Conservation (phyloP, 306 rosid genomes). For the Quillaja saponaria region DNA sequence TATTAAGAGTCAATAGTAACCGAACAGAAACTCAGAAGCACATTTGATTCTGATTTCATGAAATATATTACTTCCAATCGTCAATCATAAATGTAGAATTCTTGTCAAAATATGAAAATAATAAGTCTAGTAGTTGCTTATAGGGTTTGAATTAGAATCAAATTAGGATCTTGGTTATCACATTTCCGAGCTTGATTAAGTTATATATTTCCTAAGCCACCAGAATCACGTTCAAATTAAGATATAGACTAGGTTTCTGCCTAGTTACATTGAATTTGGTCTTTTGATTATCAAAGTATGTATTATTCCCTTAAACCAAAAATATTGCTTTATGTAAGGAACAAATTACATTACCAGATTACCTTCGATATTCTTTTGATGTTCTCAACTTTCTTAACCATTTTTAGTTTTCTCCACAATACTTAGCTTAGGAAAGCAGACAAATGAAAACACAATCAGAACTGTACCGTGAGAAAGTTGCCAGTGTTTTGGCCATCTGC, state of each 20-base stretch:
- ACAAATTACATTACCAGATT: not conserved
- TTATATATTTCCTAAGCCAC: not conserved
- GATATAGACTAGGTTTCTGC: not conserved
- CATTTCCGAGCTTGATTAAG: not conserved
- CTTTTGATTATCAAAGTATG: not conserved
- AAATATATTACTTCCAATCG: no score
- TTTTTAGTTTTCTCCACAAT: constrained; percentile 1
- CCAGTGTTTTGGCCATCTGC: constrained; percentile 97
- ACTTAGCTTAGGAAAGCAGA: constrained; percentile 9
- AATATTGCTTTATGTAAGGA: not conserved
- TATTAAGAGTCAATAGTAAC: constrained; percentile 3
- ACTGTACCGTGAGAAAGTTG: constrained; percentile 85
- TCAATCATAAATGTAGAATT: no score
- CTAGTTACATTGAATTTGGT: not conserved
- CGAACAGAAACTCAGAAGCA: not conserved
- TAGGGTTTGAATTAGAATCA: not conserved
- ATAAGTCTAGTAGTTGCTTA: not conserved
- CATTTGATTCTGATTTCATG: not conserved
- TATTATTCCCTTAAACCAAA: no score
- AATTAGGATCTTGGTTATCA: not conserved
- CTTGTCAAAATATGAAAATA: not conserved
- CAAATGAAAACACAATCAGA: constrained; percentile 15
- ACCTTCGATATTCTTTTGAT: not conserved
- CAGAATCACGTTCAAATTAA: not conserved
- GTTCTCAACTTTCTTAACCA: constrained; percentile 5